Base-by-base conservation (phyloP, 129 eudicot genomes). In the Pittosporum tobira region DNA sequence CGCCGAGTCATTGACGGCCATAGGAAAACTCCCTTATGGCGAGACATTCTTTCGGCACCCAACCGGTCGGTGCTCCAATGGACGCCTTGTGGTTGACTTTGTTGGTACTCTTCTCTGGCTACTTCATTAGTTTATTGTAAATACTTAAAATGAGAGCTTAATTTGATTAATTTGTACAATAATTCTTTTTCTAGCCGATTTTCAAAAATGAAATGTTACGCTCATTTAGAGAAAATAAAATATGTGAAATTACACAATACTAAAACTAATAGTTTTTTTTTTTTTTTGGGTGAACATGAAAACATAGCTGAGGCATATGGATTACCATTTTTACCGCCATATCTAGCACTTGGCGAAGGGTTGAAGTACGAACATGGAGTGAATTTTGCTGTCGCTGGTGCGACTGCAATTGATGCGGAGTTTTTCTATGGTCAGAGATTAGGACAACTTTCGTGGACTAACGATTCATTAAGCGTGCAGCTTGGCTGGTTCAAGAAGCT, bases 61-160 rank as follows among this genome's bases (percentile, higher is more conserved):
- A 31, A 88, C 94, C 0, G 94, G 96, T n/a, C 94, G 94, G 27
- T 84, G 96, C 82, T 88, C 94, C 0, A 48, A 88, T 29, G 96
- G 96, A 16, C 84, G 94, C 28, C 84, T 88, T 38, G 51, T 83
- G 0, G 62, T 83, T 16, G 96, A 84, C 46, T 88, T 84, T 42
- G 46, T 88, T 16, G 94, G 96, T 88, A 83, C 9, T 1, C 20
- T 38, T 36, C n/a, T 22, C 1, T 24, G 11, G 10, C 0, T 45
- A 3, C 7, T 21, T n/a, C 12, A 21, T 54, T 10, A 3, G 2
- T 40, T 14, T 40, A n/a, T n/a, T n/a, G n/a, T n/a, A n/a, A n/a
- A n/a, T n/a, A n/a, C 14, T 40, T 10, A 34, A 34, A 34, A 6
- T 34, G 13, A 34, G 40, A 34, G 40, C 6, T 34, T 2, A n/a